Base-by-base conservation (phyloP, 345 rosid genomes). In the Citrus maxima region DNA sequence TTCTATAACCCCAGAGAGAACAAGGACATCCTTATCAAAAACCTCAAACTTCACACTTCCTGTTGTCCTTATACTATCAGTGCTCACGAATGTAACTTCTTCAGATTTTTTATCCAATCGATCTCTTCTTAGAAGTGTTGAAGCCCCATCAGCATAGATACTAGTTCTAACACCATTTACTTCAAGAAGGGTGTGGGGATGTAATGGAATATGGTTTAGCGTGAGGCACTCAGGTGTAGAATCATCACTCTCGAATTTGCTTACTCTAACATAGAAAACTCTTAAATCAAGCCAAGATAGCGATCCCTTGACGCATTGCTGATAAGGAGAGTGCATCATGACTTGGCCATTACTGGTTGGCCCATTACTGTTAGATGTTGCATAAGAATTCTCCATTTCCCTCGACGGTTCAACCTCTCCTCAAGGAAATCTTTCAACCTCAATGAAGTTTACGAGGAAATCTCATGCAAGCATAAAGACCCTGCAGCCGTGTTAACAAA, bases 1-100 rank as follows among this genome's bases (percentile, higher is more conserved):
- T 75, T 90, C 94, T 78, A 95, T 68, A 78, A 82, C 80, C 76
- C 98, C 99, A 25, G 89, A 91, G 58, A 95, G 84, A 70, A 95
- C 67, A 74, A 92, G 87, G 78, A 80, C 84, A 51, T 87, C 90
- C 80, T 70, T 80, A 74, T 93, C 87, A 30, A 84, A 90, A 42
- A 92, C 95, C 85, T 93, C 96, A 77, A 93, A 93, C 83, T 91
- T 89, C 69, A 92, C 84, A 67, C 89, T 86, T 77, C 97, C 97
- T 1, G 92, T 88, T 70, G 85, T 86, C 86, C 93, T 87, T 42
- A 91, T 86, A 83, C 89, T 87, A 77, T 92, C 98, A 2, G 99
- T 95, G 82, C 96, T 89, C 35, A 93, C 89, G 72, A 85, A 95
- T 54, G 92, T 95, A 78, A 88, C 97, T 81, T 91, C 97, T 73